These are phyloP conservation scores for Cyberlindnera mycetangii DNA, from an alignment of 805 yeast species.

Conservation along the genomic window DNA sequence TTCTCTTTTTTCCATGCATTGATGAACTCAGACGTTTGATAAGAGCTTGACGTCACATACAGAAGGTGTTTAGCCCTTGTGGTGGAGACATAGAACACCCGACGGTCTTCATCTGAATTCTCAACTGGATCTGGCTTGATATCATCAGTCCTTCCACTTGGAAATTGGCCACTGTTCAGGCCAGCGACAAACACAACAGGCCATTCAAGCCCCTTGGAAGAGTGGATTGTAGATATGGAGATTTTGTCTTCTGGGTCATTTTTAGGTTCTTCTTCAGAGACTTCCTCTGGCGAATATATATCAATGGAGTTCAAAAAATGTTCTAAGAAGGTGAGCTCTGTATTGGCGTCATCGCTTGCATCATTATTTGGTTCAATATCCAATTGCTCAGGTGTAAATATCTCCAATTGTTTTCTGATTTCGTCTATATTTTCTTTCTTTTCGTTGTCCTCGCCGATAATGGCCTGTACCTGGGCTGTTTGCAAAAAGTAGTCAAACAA, in stretches of 20 bases:
- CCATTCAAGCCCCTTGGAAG: constrained; percentile 95
- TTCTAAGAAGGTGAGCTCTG: constrained; percentile 25
- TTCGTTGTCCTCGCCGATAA: constrained; percentile 28
- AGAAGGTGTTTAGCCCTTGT: constrained; percentile 73
- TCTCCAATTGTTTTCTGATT: constrained; percentile 35
- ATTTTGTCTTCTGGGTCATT: constrained; percentile 33
- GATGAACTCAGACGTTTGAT: constrained; percentile 11
- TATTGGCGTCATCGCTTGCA: neutral
- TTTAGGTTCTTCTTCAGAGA: constrained; percentile 25
- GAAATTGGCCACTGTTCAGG: constrained; percentile 61
- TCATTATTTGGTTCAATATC: constrained; percentile 16
- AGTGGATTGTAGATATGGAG: constrained; percentile 80
- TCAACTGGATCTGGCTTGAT: constrained; percentile 15
- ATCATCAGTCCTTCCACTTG: constrained; percentile 43
- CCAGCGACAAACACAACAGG: constrained; percentile 85
- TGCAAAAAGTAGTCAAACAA: constrained; percentile 17
- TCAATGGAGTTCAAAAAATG: constrained; percentile 36
- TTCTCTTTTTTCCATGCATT: constrained; percentile 11
- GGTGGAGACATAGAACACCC: constrained; percentile 84
- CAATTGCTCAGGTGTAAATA: constrained; percentile 30
- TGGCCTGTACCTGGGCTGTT: constrained; percentile 3
- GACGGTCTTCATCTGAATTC: constrained; percentile 67
- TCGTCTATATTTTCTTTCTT: constrained; percentile 38
- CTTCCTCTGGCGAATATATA: constrained; percentile 30
- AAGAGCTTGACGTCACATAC: constrained; percentile 34